Base-by-base conservation (phyloP, 495 filamentous ascomycete genomes). In the Lichenothelia convexa region DNA sequence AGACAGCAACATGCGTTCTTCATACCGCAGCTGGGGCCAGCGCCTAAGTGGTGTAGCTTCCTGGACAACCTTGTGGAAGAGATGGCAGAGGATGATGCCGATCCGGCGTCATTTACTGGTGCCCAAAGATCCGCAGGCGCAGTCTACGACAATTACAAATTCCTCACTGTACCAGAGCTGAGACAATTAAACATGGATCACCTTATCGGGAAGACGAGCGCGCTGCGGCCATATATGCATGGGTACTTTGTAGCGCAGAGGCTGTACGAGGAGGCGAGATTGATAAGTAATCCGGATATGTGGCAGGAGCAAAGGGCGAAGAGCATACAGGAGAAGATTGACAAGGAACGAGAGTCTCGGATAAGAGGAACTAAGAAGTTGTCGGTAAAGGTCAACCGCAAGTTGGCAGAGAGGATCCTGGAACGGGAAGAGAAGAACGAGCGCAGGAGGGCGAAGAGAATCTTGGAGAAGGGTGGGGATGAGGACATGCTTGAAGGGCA, bases 101-200 rank as follows among this genome's bases (percentile, higher is more conserved):
- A 82, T 44, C 75, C 78, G 3, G 73, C 70, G 42, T 70, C 73
- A 5, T 81, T 71, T 45, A 27, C 33, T 18, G 60, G 45, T 34
- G 53, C 50, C 26, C 51, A 57, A 20, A 56, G 62, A 22, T 54
- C 55, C 20, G 68, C 54, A 23, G 73, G 77, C 22, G 73, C 85
- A 42, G 78, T 92, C 11, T 99, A 94, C 61, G 91, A 95, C 55
- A 94, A 95, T 55, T 95, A 80, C 70, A 94, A 93, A 54, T 95
- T 99, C 71, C 63, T 99, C 38, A 92, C 87, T 4, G 51, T 78
- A 34, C 71, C 78, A 21, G 80, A 95, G 57, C 67, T 97, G 19
- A 72, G 73, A 36, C 65, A 67, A 0, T 68, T 94, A 39, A 89
- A 76, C 47, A 56, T 94, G 30, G 80, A 80, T 22, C 86, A 94